These are phyloP conservation scores for Carpinus fangiana DNA, from an alignment of 306 rosid species.

Conservation along the genomic window DNA sequence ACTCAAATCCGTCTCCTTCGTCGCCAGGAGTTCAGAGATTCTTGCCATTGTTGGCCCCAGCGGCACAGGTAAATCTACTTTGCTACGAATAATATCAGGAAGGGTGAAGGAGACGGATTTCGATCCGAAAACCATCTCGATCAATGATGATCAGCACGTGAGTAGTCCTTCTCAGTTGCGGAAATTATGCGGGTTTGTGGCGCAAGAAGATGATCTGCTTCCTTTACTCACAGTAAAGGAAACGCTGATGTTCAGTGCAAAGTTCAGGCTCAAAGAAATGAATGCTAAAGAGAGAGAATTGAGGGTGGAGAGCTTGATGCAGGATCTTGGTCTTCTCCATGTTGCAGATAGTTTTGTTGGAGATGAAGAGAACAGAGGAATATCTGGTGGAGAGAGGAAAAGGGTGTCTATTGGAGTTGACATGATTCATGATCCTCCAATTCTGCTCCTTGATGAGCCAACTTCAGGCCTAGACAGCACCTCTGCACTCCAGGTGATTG, in stretches of 20 bases:
- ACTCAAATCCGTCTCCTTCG: constrained; percentile 77
- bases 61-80: constrained; percentile 90
- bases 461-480: constrained; percentile 80
- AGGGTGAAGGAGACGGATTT: constrained; percentile 51
- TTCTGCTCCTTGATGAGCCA: constrained; percentile 82
- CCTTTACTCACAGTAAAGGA: constrained; percentile 88
- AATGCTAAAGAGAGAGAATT: constrained; percentile 47
- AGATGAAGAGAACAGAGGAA: constrained; percentile 81
- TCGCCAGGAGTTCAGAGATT: constrained; percentile 66
- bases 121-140: constrained; percentile 48
- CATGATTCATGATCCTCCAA: constrained; percentile 75
- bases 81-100: constrained; percentile 63
- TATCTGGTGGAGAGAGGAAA: constrained; percentile 85
- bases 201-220: constrained; percentile 82
- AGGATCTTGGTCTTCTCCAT: constrained; percentile 75
- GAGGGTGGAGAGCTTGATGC: constrained; percentile 65
- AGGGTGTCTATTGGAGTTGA: constrained; percentile 89
- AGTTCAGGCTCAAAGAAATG: constrained; percentile 64
- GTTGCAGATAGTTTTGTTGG: constrained; percentile 76
- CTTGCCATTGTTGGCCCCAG: constrained; percentile 89
- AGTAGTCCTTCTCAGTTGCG: constrained; percentile 59
- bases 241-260: constrained; percentile 70
- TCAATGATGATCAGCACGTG: constrained; percentile 56
- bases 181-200: constrained; percentile 75
- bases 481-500: constrained; percentile 61